Conservation (phyloP, 2,329 filamentous ascomycete genomes). For the Penicillium sp. region DNA sequence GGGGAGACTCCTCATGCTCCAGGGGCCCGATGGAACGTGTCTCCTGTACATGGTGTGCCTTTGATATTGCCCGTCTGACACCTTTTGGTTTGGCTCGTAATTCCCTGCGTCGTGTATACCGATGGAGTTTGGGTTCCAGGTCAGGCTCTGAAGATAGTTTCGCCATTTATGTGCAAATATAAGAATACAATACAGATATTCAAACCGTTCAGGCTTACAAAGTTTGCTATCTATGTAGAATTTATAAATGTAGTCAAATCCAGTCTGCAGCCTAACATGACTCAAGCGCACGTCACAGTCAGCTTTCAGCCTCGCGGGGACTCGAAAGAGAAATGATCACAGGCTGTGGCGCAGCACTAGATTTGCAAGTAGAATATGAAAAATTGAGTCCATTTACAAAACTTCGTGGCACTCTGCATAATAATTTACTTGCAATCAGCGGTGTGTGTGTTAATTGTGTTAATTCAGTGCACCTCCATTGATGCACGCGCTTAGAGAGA, state of each 20-base stretch:
- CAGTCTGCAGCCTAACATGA: background rate
- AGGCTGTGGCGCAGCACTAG: background rate
- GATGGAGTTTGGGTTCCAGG: background rate
- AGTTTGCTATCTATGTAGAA: background rate
- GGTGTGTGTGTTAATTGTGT: too few relatives aligned
- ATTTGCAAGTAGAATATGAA: too few relatives aligned
- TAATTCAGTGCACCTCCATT: too few relatives aligned
- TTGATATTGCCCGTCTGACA: background rate
- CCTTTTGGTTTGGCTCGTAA: background rate
- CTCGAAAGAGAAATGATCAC: background rate
- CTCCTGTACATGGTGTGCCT: background rate
- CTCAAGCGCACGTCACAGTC: background rate
- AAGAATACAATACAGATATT: background rate
- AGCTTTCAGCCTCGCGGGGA: background rate
- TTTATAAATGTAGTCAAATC: background rate
- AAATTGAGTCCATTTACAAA: too few relatives aligned
- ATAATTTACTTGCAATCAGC: too few relatives aligned
- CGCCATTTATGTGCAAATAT: background rate
- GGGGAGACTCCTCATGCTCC: background rate
- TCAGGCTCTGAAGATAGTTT: background rate
- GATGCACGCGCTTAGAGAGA: too few relatives aligned
- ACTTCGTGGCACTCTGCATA: too few relatives aligned
- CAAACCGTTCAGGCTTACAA: background rate
- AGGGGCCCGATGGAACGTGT: background rate
- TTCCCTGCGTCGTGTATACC: background rate